phyloP scores from a whole-genome alignment of 768 basidiomycete genomes.

The Pisolithus microcarpus region DNA sequence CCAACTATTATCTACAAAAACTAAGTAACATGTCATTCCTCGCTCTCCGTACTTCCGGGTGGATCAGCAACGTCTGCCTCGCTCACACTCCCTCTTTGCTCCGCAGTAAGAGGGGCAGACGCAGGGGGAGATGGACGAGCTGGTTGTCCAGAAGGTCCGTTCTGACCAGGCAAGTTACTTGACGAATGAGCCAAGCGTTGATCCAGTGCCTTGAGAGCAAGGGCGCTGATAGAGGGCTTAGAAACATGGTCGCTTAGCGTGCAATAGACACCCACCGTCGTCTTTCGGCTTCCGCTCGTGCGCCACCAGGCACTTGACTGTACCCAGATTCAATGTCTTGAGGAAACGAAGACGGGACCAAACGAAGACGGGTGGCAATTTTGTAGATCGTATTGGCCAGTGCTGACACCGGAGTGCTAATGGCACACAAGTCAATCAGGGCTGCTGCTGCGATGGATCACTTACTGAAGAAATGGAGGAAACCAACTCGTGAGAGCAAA shows the following conservation, averaged over 20 bases:
- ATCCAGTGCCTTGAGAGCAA: slow-evolving; percentile 95
- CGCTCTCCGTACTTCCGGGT: slow-evolving; percentile 10
- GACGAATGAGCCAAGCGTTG: slow-evolving; percentile 72
- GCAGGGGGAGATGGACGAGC: slow-evolving; percentile 22
- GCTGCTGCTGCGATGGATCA: slow-evolving; percentile 10
- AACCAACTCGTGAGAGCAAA: slow-evolving; percentile 96
- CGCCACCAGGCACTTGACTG: slow-evolving; percentile 72
- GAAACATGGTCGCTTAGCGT: not conserved
- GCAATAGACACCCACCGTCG: slow-evolving; percentile 54
- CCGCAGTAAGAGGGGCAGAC: slow-evolving; percentile 29
- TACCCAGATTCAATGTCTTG: slow-evolving; percentile 72
- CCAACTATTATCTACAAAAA: slow-evolving; percentile 4
- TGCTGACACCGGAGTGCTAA: slow-evolving; percentile 63
- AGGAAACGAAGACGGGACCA: slow-evolving; percentile 58
- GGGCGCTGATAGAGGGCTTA: slow-evolving; percentile 51
- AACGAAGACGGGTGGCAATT: slow-evolving; percentile 58
- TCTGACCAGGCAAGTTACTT: slow-evolving; percentile 24
- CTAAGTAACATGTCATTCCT: slow-evolving; percentile 14
- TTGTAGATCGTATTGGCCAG: slow-evolving; percentile 64
- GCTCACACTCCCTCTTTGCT: slow-evolving; percentile 16
- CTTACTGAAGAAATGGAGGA: slow-evolving; percentile 90
- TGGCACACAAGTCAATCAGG: slow-evolving; percentile 1
- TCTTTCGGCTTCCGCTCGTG: slow-evolving; percentile 93
- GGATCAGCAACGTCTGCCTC: slow-evolving; percentile 17
- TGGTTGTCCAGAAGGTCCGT: slow-evolving; percentile 23